Conservation (phyloP, 1,139 yeast species). For the Geotrichum cucujoidarum region DNA sequence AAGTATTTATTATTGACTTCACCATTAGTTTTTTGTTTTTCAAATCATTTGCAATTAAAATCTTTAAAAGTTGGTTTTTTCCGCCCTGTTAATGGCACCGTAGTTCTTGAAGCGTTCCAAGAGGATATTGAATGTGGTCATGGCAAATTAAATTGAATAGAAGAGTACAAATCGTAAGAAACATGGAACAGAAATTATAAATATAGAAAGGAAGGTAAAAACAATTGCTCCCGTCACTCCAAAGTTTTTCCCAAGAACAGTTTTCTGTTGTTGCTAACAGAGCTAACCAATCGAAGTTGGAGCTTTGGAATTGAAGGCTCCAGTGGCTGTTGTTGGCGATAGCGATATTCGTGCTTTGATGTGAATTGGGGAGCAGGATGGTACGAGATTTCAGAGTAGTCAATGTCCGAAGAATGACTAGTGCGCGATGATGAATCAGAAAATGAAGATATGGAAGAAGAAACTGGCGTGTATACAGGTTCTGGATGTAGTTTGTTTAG, state of each 20-base stretch:
- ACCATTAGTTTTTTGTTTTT: background rate
- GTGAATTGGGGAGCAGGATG: constrained; percentile 6
- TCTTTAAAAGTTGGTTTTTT: no score
- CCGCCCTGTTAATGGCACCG: no score
- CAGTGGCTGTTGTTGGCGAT: constrained; percentile 5
- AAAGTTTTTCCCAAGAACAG: no score
- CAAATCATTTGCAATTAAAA: no score
- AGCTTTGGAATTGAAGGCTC: background rate
- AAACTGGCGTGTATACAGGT: background rate
- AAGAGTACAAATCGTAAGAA: no score
- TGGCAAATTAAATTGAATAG: no score
- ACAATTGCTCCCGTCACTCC: no score
- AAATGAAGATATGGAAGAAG: constrained; percentile 11
- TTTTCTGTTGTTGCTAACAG: background rate
- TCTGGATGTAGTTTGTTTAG: constrained; percentile 1
- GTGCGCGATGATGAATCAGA: constrained; percentile 9
- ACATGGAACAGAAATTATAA: no score
- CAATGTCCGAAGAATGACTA: constrained; percentile 11
- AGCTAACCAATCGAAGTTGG: no score
- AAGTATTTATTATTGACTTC: background rate
- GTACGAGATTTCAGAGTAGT: constrained; percentile 3
- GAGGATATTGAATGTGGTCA: no score
- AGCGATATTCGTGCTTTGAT: constrained; percentile 2
- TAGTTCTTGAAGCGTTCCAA: no score
- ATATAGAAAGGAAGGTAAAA: no score